Evolutionary conservation across 805 yeast genomes (phyloP).

Genomic region (Brettanomyces sp.): DNA sequence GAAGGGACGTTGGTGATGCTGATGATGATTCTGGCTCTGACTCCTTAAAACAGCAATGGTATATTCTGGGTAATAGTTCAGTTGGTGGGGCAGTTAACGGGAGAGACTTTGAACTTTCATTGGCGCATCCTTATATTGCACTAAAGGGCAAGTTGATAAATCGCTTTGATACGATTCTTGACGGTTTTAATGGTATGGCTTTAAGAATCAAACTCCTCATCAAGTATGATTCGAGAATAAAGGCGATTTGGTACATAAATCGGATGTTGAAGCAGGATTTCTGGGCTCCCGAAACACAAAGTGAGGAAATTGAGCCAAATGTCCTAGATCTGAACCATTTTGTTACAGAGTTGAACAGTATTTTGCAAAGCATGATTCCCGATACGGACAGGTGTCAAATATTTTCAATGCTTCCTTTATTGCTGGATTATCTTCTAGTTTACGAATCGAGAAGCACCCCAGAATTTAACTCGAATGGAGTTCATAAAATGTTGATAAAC

Average conservation of each 20-base stretch:
- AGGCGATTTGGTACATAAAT: slow-evolving; percentile 42
- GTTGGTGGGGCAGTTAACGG: background rate
- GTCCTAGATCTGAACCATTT: slow-evolving; percentile 43
- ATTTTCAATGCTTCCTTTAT: slow-evolving; percentile 39
- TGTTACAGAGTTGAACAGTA: slow-evolving; percentile 36
- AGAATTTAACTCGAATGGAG: slow-evolving; percentile 48
- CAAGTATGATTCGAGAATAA: slow-evolving; percentile 47
- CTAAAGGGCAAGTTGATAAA: slow-evolving; percentile 19
- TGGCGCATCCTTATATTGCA: slow-evolving; percentile 14
- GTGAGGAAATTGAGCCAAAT: slow-evolving; percentile 51
- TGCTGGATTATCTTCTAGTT: slow-evolving; percentile 23
- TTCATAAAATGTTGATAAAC: slow-evolving; percentile 49
- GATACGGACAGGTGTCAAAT: slow-evolving; percentile 22
- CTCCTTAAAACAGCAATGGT: slow-evolving; percentile 23
- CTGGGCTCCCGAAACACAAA: slow-evolving; percentile 43
- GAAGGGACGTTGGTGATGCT: slow-evolving; percentile 26
- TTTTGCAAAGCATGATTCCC: slow-evolving; percentile 25
- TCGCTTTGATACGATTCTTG: slow-evolving; percentile 29
- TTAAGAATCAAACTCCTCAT: slow-evolving; percentile 36
- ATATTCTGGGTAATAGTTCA: slow-evolving; percentile 10
- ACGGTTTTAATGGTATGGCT: slow-evolving; percentile 26
- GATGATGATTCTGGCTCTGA: slow-evolving; percentile 6
- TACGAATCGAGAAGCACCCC: slow-evolving; percentile 41
- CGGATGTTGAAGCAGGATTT: slow-evolving; percentile 38
- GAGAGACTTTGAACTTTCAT: background rate